Evolutionary conservation across 345 rosid species (phyloP).

Genomic region (Dovyalis caffra): DNA sequence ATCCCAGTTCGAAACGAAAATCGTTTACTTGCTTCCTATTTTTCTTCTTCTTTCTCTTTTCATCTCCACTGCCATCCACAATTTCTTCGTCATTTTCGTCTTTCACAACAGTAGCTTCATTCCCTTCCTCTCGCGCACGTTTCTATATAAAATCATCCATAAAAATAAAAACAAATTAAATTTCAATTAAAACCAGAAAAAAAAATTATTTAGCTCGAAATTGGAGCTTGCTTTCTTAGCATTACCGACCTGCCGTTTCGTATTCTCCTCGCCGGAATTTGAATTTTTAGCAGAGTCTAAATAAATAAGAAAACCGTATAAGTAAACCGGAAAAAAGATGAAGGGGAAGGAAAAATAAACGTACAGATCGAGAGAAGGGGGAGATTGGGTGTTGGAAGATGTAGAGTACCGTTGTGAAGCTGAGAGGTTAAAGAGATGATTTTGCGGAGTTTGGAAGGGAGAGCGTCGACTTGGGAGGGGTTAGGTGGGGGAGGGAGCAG

Average conservation of each 20-base stretch:
- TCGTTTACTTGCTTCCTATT: constrained; percentile 65
- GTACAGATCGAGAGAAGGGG: no score
- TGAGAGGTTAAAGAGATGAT: constrained; percentile 58
- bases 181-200: background rate
- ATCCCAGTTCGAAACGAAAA: constrained; percentile 53
- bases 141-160: constrained; percentile 23
- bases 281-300: constrained; percentile 28
- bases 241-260: constrained; percentile 9
- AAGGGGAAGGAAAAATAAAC: no score
- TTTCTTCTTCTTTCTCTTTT: constrained; percentile 62
- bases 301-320: background rate
- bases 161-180: background rate
- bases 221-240: constrained; percentile 12
- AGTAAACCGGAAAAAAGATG: background rate
- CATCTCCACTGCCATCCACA: constrained; percentile 17
- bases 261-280: constrained; percentile 25
- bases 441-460: constrained; percentile 79
- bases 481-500: constrained; percentile 90
- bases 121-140: constrained; percentile 16
- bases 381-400: background rate
- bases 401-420: constrained; percentile 24
- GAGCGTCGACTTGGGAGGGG: constrained; percentile 56
- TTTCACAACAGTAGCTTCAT: constrained; percentile 19
- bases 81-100: constrained; percentile 24
- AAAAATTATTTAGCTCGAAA: background rate